Conservation (phyloP, 169 alveolate species). For the Cryptosporidium xiaoi region DNA sequence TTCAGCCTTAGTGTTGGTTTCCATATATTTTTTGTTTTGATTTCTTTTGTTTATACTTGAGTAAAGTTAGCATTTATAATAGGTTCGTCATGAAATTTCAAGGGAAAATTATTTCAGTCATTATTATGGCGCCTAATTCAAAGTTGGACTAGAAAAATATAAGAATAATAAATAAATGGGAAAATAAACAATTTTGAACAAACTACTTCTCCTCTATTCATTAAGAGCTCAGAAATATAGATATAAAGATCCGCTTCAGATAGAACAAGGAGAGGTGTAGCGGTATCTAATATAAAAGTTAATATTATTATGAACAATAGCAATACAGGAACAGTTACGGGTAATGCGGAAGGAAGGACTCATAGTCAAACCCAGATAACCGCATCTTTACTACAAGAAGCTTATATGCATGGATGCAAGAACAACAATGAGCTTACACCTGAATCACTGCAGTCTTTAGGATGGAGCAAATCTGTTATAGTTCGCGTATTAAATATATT, state of each 20-base stretch:
- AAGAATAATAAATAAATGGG: neutral
- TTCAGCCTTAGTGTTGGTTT: too few relatives aligned
- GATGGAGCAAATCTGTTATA: conserved; percentile 68
- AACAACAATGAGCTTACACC: conserved; percentile 68
- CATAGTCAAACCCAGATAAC: conserved; percentile 23
- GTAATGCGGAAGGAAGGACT: neutral
- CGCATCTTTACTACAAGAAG: conserved; percentile 57
- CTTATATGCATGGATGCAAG: conserved; percentile 68
- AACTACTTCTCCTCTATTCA: neutral
- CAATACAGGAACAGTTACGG: too few relatives aligned
- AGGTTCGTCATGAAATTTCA: too few relatives aligned
- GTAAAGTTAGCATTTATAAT: too few relatives aligned
- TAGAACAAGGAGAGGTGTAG: neutral
- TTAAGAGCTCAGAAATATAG: too few relatives aligned
- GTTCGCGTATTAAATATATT: conserved; percentile 78
- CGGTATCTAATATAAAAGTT: neutral
- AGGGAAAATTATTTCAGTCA: too few relatives aligned
- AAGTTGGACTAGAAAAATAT: too few relatives aligned
- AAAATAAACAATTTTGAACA: neutral
- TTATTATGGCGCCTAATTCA: too few relatives aligned
- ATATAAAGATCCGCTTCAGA: neutral
- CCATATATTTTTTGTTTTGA: too few relatives aligned
- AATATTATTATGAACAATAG: too few relatives aligned
- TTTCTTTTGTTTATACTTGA: too few relatives aligned
- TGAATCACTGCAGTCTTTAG: conserved; percentile 49